Base-by-base conservation (phyloP, 1,139 yeast species). In the Suhomyces atakaporum region DNA sequence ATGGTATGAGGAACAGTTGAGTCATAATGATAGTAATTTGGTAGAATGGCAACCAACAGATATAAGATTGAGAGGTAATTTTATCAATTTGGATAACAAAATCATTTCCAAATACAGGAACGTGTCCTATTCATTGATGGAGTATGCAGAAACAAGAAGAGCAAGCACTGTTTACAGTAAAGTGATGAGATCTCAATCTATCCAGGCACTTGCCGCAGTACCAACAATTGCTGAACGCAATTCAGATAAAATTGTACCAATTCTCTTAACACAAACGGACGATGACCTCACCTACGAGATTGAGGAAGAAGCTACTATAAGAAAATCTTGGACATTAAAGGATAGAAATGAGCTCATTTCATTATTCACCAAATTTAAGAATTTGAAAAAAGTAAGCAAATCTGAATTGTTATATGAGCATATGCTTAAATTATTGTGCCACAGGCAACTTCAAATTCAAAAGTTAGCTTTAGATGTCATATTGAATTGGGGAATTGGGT, bases 151-250 rank as follows among this genome's bases (percentile, higher is more conserved):
- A 39, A 45, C 47, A 4, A 45, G 50, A 30, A 60, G 75, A 38
- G 69, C 69, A 2, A 56, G 58, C 11, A 43, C 58, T 18, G 46
- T 46, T 3, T 69, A 54, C 38, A 69, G 75, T 14, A 60, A 58
- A 4, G 63, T 70, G 36, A 56, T 74, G 47, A 62, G 84, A 36
- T 50, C 64, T 2, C 75, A 77, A 43, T 69, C 74, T 1, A 60
- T 82, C 16, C 70, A 72, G 39, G 70, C 78, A 0, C 62, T 88
- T 40, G 52, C 62, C 10, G 61, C 69, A 19, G 62, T 82, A 7
- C 89, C 96, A 1, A 63, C 67, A 12, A 47, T 87, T 23, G 94
- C 87, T 1, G 96, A 88, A 54, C 57, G 62, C 12, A 75, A 84
- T 49, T 75, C 82, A 2, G 50, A 64, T 7, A 64, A 62, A 15